Base-by-base conservation (phyloP, 139 green algal genomes). In the Chlorokybus atmophyticus region DNA sequence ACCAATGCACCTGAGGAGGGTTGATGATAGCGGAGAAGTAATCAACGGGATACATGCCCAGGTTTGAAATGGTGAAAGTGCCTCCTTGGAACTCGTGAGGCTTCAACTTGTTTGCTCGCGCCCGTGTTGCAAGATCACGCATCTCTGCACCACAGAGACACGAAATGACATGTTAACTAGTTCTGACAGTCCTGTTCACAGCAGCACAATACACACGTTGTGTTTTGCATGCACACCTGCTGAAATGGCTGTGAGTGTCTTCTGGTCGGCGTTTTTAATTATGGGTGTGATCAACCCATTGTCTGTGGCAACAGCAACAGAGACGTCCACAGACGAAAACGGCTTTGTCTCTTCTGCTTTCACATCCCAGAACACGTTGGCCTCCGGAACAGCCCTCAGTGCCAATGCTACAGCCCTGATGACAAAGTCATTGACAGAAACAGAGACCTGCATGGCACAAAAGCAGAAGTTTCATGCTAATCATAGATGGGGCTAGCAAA, bases 21-120 rank as follows among this genome's bases (percentile, higher is more conserved):
- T 98, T 98, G 58, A 97, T 70, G 70, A 98, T 96, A 55, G 90
- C 90, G 2, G 74, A 65, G 74, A 97, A 98, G 59, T 91, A 67
- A 38, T 81, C 81, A 23, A 98, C 67, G 35, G 82, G 81, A 50
- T 78, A 94, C 90, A 98, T 98, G 68, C 90, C 52, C 6, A 73
- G 41, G 63, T 70, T 71, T 10, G 60, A 74, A 5, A 74, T 70
- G 53, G 23, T 69, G 51, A 70, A 69, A 29, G 40, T 59, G 6
- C 64, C 64, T 2, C 54, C 58, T 24, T 57, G 57, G 51, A 71
- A 70, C 25, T 98, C 90, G 26, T 85, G 64, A 0, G 88, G 88
- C 51, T 62, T 52, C 28, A 98, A 79, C 79, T 87, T 93, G 58
- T 77, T 77, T 32, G 87, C 82, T 17, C 80, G 58, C 3, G 89